Evolutionary conservation across 768 basidiomycete genomes (phyloP), one percentile per base, ranked within the genome.

Genomic region (Leccinum disarticulatum): DNA sequence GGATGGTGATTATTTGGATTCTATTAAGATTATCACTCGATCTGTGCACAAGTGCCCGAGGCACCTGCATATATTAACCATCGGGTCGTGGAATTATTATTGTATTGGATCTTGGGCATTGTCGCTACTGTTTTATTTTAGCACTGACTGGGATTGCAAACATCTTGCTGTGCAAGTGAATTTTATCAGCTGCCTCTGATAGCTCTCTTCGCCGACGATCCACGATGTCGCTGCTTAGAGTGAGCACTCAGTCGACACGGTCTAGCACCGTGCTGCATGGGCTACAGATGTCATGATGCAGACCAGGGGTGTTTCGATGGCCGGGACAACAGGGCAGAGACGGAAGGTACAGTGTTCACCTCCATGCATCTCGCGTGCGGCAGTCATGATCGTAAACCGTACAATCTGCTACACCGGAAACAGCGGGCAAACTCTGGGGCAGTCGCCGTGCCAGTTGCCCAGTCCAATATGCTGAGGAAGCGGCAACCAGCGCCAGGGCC

Each of bases 1-100:
- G 72, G 70, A 2, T 72, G 72, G 72, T 72, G 57, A 74, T 49
- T 36, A 15, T 22, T 30, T 49, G 3, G 38, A 41, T 7, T 9
- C 6, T 17, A 9, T 4, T 41, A 41, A 41, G 38, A n/a, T 15
- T 41, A n/a, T n/a, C 3, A 41, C 38, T 41, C 17, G 17, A 41
- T 41, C 38, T 41, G 38, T 41, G 38, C 38, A 41, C 3, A 8
- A 17, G 17, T 41, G 38, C 17, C 17, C 17, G 17, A 17, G 38
- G 38, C 38, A 17, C 38, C n/a, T 17, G 17, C 8, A 41, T 41
- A 7, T n/a, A 17, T 41, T 41, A 41, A n/a, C 4, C 3, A n/a
- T 41, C 9, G 41, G 17, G 38, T n/a, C 38, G 38, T 22, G 41
- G 41, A 4, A n/a, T n/a, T 41, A 4, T n/a, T 41, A 41, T 41